Conservation (phyloP, 2,329 filamentous ascomycete species). For the Alternaria rosae region DNA sequence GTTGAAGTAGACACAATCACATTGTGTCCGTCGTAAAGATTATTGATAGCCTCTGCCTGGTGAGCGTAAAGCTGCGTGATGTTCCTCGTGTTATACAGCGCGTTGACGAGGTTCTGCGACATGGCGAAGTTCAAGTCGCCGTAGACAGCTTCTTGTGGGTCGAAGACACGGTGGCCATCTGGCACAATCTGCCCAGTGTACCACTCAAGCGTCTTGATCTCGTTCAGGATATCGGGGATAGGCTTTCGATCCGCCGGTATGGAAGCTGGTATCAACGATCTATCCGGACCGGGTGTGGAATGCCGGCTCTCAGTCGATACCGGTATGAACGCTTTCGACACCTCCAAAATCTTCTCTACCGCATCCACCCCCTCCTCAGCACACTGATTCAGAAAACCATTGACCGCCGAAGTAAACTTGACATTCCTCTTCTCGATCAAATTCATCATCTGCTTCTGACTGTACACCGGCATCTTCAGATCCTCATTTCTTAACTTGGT, state of each 20-base stretch:
- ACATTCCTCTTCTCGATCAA: slow-evolving; percentile 89
- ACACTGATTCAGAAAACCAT: slow-evolving; percentile 78
- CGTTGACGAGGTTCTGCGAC: slow-evolving; percentile 93
- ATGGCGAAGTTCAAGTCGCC: slow-evolving; percentile 85
- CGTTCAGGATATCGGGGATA: slow-evolving; percentile 83
- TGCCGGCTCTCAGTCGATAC: slow-evolving; percentile 58
- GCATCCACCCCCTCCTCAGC: slow-evolving; percentile 70
- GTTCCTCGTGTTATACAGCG: slow-evolving; percentile 87
- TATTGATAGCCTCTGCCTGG: slow-evolving; percentile 92
- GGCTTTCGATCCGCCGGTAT: slow-evolving; percentile 83
- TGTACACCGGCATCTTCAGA: slow-evolving; percentile 89
- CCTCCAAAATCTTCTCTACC: slow-evolving; percentile 67
- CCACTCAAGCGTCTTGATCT: slow-evolving; percentile 83
- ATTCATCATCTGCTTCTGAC: slow-evolving; percentile 88
- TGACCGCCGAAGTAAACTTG: slow-evolving; percentile 81
- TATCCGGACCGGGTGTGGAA: slow-evolving; percentile 52
- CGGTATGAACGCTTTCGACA: slow-evolving; percentile 70
- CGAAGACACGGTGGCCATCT: slow-evolving; percentile 89
- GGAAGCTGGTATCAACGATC: slow-evolving; percentile 65
- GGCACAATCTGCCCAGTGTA: slow-evolving; percentile 93
- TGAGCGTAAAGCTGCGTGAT: slow-evolving; percentile 90
- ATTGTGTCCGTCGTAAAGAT: slow-evolving; percentile 79
- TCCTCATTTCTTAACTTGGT: slow-evolving; percentile 77
- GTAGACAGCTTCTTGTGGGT: slow-evolving; percentile 80
- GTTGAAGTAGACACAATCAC: slow-evolving; percentile 96